Conservation (phyloP, 768 basidiomycete species). For the Panellus pusillus region DNA sequence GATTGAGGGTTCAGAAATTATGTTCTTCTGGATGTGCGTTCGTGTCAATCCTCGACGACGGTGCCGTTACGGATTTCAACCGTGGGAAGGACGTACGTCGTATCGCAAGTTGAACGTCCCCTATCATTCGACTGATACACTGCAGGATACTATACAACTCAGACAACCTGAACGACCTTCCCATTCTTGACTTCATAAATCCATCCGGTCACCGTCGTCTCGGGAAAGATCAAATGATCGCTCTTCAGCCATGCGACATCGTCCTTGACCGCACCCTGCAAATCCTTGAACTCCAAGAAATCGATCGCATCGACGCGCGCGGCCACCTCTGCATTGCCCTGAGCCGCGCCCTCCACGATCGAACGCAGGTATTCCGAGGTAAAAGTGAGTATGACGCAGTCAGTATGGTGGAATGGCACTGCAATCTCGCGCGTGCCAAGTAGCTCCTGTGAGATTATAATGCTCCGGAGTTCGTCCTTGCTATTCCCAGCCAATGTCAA, state of each 20-base stretch:
- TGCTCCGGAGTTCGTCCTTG: conserved; percentile 60
- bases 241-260: conserved; percentile 61
- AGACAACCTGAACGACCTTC: conserved; percentile 31
- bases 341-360: conserved; percentile 49
- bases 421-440: conserved; percentile 72
- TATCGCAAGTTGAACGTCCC: too few species aligned
- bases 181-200: conserved; percentile 64
- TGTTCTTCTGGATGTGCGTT: too few species aligned
- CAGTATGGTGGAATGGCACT: conserved; percentile 70
- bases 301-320: conserved; percentile 40
- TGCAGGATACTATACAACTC: not conserved
- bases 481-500: conserved; percentile 28
- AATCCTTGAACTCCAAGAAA: conserved; percentile 51
- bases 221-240: conserved; percentile 54
- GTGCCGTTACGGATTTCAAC: conserved; percentile 1
- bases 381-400: conserved; percentile 73
- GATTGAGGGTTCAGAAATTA: too few species aligned
- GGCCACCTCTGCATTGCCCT: conserved; percentile 23
- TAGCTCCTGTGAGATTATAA: conserved; percentile 72
- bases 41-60: not conserved
- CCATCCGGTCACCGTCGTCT: conserved; percentile 62
- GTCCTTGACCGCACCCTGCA: conserved; percentile 53
- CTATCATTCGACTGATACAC: not conserved
- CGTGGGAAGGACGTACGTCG: not conserved
- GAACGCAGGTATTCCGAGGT: conserved; percentile 46